These are phyloP conservation scores for Cercospora beticola DNA, from an alignment of 2,329 filamentous ascomycete species.

Conservation along the genomic window DNA sequence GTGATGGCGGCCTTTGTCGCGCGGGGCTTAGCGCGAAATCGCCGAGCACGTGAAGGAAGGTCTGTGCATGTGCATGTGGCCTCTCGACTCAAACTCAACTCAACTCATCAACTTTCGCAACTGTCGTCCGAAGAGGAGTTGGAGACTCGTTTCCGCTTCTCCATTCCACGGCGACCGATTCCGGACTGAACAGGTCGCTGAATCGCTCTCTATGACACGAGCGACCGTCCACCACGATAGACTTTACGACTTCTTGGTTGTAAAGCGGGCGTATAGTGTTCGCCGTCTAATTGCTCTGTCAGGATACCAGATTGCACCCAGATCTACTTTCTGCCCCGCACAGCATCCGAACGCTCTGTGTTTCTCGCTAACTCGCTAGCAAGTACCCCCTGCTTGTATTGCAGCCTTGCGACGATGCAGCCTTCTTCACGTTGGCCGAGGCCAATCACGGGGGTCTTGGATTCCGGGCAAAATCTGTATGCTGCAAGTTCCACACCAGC, in stretches of 20 bases:
- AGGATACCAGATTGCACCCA: neutral
- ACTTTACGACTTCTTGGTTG: neutral
- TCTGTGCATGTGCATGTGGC: neutral
- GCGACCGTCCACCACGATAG: neutral
- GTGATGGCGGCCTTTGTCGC: neutral
- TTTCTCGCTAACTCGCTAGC: neutral
- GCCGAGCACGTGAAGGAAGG: neutral
- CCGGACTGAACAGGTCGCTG: neutral
- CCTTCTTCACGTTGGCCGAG: neutral
- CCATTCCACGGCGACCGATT: neutral
- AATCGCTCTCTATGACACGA: neutral
- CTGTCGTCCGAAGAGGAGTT: neutral
- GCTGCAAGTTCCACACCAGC: neutral
- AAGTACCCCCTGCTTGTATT: neutral
- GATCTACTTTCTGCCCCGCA: neutral
- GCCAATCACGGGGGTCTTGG: neutral
- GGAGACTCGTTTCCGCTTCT: neutral
- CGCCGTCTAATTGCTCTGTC: neutral
- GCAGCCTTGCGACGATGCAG: neutral
- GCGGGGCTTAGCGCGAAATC: conserved; percentile 6
- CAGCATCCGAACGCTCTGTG: neutral
- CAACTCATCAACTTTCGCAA: neutral
- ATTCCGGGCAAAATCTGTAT: neutral
- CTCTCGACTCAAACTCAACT: neutral
- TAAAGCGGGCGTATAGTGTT: neutral